These are phyloP conservation scores for Aspergillus tanneri DNA, from an alignment of 2,329 filamentous ascomycete genomes.

Conservation along the genomic window DNA sequence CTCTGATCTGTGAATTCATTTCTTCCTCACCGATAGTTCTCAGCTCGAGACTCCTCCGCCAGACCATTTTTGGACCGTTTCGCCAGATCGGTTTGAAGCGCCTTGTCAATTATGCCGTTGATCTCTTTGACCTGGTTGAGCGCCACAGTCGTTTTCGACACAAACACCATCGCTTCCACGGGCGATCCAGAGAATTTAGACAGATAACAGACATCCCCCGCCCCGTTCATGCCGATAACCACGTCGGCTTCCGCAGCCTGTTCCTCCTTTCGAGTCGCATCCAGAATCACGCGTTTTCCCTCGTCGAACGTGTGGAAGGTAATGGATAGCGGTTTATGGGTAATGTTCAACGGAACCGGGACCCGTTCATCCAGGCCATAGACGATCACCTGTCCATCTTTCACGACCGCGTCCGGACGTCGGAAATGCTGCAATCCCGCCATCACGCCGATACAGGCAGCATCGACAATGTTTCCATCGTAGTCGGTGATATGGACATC, in stretches of 20 bases:
- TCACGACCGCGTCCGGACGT: slow-evolving; percentile 82
- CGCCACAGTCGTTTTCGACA: slow-evolving; percentile 74
- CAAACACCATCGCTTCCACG: slow-evolving; percentile 73
- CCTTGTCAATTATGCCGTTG: slow-evolving; percentile 68
- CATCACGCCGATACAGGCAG: slow-evolving; percentile 80
- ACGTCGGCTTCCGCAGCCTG: slow-evolving; percentile 64
- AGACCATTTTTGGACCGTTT: slow-evolving; percentile 62
- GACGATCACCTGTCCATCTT: slow-evolving; percentile 79
- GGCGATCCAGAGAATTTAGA: slow-evolving; percentile 84
- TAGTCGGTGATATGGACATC: slow-evolving; percentile 90
- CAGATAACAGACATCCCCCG: slow-evolving; percentile 87
- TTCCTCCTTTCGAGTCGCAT: slow-evolving; percentile 52
- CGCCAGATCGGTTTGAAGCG: slow-evolving; percentile 74
- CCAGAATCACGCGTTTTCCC: slow-evolving; percentile 45
- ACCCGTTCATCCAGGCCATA: slow-evolving; percentile 83
- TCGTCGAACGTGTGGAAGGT: slow-evolving; percentile 78
- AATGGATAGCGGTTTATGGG: slow-evolving; percentile 88
- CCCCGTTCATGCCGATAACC: slow-evolving; percentile 79
- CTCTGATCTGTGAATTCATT: no score
- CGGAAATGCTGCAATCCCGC: slow-evolving; percentile 88
- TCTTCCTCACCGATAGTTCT: slow-evolving; percentile 77
- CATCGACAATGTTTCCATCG: slow-evolving; percentile 87
- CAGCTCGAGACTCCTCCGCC: slow-evolving; percentile 77
- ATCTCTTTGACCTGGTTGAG: slow-evolving; percentile 78
- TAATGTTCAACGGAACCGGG: slow-evolving; percentile 82